These are phyloP conservation scores for Backusella morwellensis DNA, from an alignment of 192 early-diverging fungal species.

Conservation along the genomic window DNA sequence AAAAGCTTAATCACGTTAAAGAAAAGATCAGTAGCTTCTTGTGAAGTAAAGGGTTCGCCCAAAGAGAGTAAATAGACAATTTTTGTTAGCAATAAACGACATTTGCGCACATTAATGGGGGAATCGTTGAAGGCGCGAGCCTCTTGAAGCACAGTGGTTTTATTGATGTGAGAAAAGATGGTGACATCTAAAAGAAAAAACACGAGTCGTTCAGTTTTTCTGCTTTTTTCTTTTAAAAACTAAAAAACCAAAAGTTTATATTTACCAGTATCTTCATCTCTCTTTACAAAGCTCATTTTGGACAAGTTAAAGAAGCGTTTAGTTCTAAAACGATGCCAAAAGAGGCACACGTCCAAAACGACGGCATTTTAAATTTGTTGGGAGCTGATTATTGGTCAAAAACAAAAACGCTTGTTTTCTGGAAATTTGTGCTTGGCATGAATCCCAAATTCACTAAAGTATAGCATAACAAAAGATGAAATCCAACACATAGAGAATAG, in stretches of 20 bases:
- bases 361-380: slow-evolving; percentile 2
- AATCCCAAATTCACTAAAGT: too few relatives aligned
- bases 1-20: slow-evolving; percentile 98
- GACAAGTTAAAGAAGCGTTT: not conserved
- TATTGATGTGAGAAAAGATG: slow-evolving; percentile 87
- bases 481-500: too few relatives aligned
- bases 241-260: not conserved
- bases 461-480: too few relatives aligned
- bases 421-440: too few relatives aligned
- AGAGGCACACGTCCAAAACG: not conserved
- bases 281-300: slow-evolving; percentile 14
- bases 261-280: slow-evolving; percentile 68
- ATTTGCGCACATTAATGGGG: slow-evolving; percentile 94
- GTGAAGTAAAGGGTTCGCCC: slow-evolving; percentile 84
- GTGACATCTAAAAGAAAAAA: slow-evolving; percentile 52
- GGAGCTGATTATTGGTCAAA: not conserved
- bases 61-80: slow-evolving; percentile 92
- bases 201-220: not conserved
- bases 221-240: not conserved
- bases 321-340: not conserved
- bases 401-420: not conserved
- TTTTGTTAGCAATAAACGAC: slow-evolving; percentile 88
- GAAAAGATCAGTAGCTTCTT: slow-evolving; percentile 97
- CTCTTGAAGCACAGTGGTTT: slow-evolving; percentile 91
- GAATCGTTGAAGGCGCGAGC: slow-evolving; percentile 96